phyloP scores from a whole-genome alignment of 2,329 filamentous ascomycete species.

The Lachnellula occidentalis region DNA sequence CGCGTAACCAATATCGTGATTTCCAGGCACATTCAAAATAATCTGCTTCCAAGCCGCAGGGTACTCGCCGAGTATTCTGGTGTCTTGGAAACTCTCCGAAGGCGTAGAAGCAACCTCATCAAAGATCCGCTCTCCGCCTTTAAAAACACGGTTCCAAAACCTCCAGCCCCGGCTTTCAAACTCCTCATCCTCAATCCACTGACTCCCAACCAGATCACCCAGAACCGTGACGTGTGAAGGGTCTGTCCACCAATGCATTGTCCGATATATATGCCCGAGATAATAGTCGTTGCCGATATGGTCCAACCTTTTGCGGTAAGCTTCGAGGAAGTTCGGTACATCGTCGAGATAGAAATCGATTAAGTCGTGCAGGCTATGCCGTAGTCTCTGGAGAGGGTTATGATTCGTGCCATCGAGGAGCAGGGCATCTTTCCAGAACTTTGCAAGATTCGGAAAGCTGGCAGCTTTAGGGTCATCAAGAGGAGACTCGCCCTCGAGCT shows the following conservation, averaged over 20 bases:
- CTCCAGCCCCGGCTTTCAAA: conserved; percentile 67
- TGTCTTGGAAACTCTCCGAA: conserved; percentile 34
- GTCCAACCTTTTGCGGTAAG: conserved; percentile 74
- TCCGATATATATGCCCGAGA: conserved; percentile 85
- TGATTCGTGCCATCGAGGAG: conserved; percentile 37
- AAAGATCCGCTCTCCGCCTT: conserved; percentile 58
- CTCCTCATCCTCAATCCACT: conserved; percentile 86
- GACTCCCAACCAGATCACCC: conserved; percentile 87
- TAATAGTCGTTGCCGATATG: conserved; percentile 93
- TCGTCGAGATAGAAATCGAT: conserved; percentile 63
- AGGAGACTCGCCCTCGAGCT: conserved; percentile 87
- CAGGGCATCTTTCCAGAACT: conserved; percentile 25
- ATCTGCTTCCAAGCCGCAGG: conserved; percentile 61
- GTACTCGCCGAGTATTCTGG: conserved; percentile 34
- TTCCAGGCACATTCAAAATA: conserved; percentile 86
- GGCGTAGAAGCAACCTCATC: conserved; percentile 48
- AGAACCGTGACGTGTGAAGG: conserved; percentile 87
- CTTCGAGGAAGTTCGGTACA: conserved; percentile 59
- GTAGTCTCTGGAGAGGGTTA: conserved; percentile 45
- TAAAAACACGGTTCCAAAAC: conserved; percentile 79
- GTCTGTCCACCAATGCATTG: conserved; percentile 72
- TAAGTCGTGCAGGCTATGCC: conserved; percentile 50
- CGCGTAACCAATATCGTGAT: conserved; percentile 95
- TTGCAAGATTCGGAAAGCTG: conserved; percentile 48
- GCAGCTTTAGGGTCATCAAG: conserved; percentile 56